A percentile compares a stretch with the other conserved stretches of the same genome.
These are phyloP conservation scores for Candida odintsovae DNA, from an alignment of 805 yeast genomes.

Conservation along the genomic window DNA sequence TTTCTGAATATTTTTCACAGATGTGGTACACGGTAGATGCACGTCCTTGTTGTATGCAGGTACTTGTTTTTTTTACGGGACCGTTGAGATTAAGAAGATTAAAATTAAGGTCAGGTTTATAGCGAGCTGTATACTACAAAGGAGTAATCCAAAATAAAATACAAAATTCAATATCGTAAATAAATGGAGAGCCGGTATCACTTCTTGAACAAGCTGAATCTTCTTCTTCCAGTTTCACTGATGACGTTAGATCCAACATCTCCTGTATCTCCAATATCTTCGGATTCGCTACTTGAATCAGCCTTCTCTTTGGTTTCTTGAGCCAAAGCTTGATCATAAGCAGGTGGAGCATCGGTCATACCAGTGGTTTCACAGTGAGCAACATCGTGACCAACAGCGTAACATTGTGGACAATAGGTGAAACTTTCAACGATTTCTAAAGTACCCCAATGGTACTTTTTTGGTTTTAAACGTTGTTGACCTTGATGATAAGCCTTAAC, in stretches of 20 bases:
- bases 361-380: not conserved
- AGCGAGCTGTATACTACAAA: no score
- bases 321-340: not conserved
- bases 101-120: no score
- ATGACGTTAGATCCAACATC: no score
- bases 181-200: not conserved
- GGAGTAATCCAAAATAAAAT: no score
- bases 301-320: not conserved
- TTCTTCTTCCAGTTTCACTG: not conserved
- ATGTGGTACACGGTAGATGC: no score
- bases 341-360: not conserved
- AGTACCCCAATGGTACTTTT: not conserved
- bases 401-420: not conserved
- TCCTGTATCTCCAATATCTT: no score
- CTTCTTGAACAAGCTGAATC: not conserved
- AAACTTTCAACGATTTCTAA: not conserved
- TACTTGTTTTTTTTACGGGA: no score
- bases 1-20: no score
- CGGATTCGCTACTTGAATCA: not conserved
- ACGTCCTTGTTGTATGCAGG: no score
- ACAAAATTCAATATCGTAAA: no score
- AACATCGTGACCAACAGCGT: not conserved
- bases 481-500: not conserved
- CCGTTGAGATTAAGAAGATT: no score
- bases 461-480: not conserved